phyloP scores from a whole-genome alignment of 192 early-diverging fungal species.

The Funneliformis mosseae region DNA sequence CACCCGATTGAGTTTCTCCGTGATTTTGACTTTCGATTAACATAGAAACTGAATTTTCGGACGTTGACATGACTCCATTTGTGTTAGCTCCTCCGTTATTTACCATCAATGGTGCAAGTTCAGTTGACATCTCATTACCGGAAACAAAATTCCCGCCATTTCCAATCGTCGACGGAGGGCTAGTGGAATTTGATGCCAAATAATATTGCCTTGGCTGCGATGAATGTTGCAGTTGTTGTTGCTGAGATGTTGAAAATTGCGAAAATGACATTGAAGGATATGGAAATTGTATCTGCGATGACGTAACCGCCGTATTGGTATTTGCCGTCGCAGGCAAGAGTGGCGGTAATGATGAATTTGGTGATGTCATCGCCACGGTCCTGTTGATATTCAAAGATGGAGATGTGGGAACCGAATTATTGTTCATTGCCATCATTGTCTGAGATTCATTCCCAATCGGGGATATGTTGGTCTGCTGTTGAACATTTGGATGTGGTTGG shows the following conservation, averaged over 20 bases:
- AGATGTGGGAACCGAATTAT: background rate
- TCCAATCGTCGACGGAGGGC: background rate
- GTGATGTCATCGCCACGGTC: background rate
- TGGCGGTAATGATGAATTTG: conserved; percentile 11
- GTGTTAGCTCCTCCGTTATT: background rate
- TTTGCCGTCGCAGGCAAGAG: background rate
- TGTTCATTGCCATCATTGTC: background rate
- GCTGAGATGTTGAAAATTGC: background rate
- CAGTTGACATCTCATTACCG: background rate
- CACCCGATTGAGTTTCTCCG: background rate
- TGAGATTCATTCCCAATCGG: background rate
- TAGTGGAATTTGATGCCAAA: conserved; percentile 12
- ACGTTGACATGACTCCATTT: background rate
- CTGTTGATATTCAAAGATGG: background rate
- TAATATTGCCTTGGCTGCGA: background rate
- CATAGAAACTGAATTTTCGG: background rate
- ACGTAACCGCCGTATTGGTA: background rate
- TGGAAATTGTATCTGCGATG: background rate
- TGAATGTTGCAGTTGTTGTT: conserved; percentile 9
- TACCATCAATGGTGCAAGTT: background rate
- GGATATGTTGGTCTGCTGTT: background rate
- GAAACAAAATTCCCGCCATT: background rate
- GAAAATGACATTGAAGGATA: background rate
- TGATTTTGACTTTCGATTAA: background rate
- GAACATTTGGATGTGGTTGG: conserved; percentile 2